Conservation (phyloP, 495 filamentous ascomycete species). For the Delitschia confertaspora region DNA sequence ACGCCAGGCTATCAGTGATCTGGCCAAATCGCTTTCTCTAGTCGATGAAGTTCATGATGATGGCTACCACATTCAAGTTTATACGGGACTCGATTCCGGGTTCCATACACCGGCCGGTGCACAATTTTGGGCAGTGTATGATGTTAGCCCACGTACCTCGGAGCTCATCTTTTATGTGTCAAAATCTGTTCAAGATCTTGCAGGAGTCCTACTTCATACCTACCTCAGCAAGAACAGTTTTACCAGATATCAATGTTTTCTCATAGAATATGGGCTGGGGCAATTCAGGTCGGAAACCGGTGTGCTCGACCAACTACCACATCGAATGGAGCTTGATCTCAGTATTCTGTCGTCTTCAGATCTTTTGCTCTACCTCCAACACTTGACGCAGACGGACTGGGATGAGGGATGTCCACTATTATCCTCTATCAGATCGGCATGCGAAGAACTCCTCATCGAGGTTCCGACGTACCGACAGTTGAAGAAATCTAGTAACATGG, state of each 20-base stretch:
- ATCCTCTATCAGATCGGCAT: constrained; percentile 16
- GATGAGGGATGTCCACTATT: constrained; percentile 23
- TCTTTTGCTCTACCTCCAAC: constrained; percentile 43
- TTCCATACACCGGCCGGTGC: constrained; percentile 41
- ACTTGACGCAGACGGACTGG: constrained; percentile 39
- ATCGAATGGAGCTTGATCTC: constrained; percentile 44
- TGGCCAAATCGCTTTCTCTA: constrained; percentile 7
- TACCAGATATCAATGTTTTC: constrained; percentile 44
- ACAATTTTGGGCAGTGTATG: constrained; percentile 51
- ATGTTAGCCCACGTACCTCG: constrained; percentile 36
- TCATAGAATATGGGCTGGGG: constrained; percentile 41
- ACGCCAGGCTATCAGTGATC: constrained; percentile 8
- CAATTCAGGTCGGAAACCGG: constrained; percentile 19
- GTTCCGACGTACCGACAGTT: constrained; percentile 43
- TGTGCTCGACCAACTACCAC: constrained; percentile 38
- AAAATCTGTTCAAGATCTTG: constrained; percentile 44
- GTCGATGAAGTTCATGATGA: constrained; percentile 17
- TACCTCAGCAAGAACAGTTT: constrained; percentile 46
- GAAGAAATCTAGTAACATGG: constrained; percentile 41
- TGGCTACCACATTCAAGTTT: constrained; percentile 30
- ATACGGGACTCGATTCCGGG: constrained; percentile 47
- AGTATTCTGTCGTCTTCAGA: constrained; percentile 47
- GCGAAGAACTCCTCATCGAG: constrained; percentile 44
- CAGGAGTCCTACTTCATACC: constrained; percentile 47
- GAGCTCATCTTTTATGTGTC: constrained; percentile 45